phyloP scores from a whole-genome alignment of 257 asterid species.

The Fraxinus quadrangulata region DNA sequence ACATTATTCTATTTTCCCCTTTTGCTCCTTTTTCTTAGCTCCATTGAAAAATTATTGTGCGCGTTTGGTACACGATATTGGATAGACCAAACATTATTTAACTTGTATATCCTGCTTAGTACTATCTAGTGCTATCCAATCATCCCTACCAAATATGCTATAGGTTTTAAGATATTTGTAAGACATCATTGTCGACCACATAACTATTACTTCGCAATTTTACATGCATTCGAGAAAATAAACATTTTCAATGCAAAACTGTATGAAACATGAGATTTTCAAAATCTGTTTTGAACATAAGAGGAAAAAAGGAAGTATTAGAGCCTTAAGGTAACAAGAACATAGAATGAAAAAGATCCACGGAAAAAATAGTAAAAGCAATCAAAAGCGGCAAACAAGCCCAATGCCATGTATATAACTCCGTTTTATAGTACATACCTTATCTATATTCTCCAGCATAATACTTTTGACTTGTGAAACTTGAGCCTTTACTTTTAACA shows the following conservation, averaged over 20 bases:
- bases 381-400: background rate
- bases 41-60: background rate
- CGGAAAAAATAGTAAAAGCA: background rate
- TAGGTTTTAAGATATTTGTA: background rate
- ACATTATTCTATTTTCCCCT: background rate
- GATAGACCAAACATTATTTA: background rate
- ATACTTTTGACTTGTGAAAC: constrained; percentile 86
- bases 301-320: background rate
- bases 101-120: background rate
- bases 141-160: background rate
- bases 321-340: background rate
- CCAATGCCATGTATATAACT: background rate
- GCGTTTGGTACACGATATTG: background rate
- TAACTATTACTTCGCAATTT: background rate
- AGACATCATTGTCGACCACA: background rate
- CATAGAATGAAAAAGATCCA: background rate
- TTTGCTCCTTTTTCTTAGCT: background rate
- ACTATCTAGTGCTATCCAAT: background rate
- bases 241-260: background rate
- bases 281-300: too few relatives aligned
- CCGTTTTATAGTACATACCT: constrained; percentile 46
- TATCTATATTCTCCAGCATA: constrained; percentile 87
- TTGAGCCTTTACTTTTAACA: constrained; percentile 85
- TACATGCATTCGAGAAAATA: background rate
- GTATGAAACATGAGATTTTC: background rate